These are phyloP conservation scores for Geoglossum cookeanum DNA, from an alignment of 2,329 filamentous ascomycete species.

Conservation along the genomic window DNA sequence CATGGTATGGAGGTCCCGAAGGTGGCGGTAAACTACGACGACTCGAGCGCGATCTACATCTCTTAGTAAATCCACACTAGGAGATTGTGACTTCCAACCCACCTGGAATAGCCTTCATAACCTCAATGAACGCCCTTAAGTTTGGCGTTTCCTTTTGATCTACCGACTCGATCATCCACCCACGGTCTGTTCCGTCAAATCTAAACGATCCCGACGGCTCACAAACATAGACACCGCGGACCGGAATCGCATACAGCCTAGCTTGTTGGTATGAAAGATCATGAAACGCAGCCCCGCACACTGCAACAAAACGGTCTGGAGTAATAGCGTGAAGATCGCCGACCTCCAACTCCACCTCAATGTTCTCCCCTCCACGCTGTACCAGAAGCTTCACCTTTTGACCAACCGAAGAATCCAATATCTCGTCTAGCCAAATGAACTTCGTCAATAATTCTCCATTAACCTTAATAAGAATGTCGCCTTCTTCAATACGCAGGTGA, in stretches of 20 bases:
- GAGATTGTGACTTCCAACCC: slow-evolving; percentile 16
- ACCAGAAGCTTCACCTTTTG: slow-evolving; percentile 61
- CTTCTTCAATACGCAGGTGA: slow-evolving; percentile 73
- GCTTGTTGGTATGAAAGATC: slow-evolving; percentile 94
- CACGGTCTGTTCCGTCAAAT: slow-evolving; percentile 75
- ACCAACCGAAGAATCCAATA: slow-evolving; percentile 74
- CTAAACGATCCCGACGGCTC: slow-evolving; percentile 91
- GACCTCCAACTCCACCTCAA: slow-evolving; percentile 68
- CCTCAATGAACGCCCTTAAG: slow-evolving; percentile 72
- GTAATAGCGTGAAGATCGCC: slow-evolving; percentile 88
- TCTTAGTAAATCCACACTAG: not conserved
- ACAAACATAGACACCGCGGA: slow-evolving; percentile 84
- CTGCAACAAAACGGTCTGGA: slow-evolving; percentile 84
- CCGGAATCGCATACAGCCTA: slow-evolving; percentile 81
- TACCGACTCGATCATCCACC: slow-evolving; percentile 83
- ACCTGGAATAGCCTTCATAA: slow-evolving; percentile 74
- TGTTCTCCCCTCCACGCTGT: slow-evolving; percentile 72
- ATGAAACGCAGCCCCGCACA: slow-evolving; percentile 88
- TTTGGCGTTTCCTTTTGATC: slow-evolving; percentile 84
- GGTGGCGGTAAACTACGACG: slow-evolving; percentile 88
- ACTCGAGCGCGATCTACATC: slow-evolving; percentile 48
- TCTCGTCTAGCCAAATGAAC: slow-evolving; percentile 79
- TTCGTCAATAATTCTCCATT: slow-evolving; percentile 87
- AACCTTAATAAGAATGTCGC: slow-evolving; percentile 81
- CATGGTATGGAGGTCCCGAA: slow-evolving; percentile 82